Percentiles rank a stretch among this genome's conserved stretches.
Conservation (phyloP, 768 basidiomycete genomes). For the Rhodotorula sphaerocarpa region DNA sequence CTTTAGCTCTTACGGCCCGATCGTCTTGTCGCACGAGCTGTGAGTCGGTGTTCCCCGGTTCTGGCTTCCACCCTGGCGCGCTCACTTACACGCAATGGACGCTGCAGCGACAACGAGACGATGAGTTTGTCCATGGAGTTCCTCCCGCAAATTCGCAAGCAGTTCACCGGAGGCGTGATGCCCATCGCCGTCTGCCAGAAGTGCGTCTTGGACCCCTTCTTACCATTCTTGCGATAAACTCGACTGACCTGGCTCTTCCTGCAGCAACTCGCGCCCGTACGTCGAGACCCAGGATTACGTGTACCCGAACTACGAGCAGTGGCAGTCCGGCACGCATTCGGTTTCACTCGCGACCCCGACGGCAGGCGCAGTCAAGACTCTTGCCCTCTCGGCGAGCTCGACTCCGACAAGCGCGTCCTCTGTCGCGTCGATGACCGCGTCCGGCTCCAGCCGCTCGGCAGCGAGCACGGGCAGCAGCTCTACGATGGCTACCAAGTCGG, state of each 20-base stretch:
- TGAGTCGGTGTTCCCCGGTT: slow-evolving; percentile 3
- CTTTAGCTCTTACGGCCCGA: slow-evolving; percentile 37
- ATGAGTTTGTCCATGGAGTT: slow-evolving; percentile 41
- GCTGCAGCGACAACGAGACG: slow-evolving; percentile 39
- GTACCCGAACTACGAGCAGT: slow-evolving; percentile 32
- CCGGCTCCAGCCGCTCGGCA: no score
- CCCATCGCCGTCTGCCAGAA: slow-evolving; percentile 39
- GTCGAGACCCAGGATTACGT: slow-evolving; percentile 30
- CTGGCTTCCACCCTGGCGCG: not conserved
- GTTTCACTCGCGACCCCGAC: slow-evolving; percentile 27
- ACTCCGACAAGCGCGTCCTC: not conserved
- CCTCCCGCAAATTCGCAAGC: slow-evolving; percentile 38
- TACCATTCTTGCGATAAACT: no score
- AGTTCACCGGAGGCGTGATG: slow-evolving; percentile 41
- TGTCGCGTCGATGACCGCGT: not conserved
- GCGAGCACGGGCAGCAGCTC: no score
- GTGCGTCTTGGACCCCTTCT: not conserved
- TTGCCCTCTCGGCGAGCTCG: not conserved
- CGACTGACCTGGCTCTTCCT: no score
- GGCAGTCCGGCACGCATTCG: slow-evolving; percentile 13
- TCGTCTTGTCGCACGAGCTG: slow-evolving; percentile 43
- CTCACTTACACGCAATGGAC: no score
- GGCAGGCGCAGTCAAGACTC: slow-evolving; percentile 1
- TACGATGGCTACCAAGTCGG: no score
- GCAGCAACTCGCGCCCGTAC: slow-evolving; percentile 42